A percentile compares a stretch with the other conserved stretches of the same genome.
These are phyloP conservation scores for Hypholoma sublateritium DNA, from an alignment of 768 basidiomycete species.

Conservation along the genomic window DNA sequence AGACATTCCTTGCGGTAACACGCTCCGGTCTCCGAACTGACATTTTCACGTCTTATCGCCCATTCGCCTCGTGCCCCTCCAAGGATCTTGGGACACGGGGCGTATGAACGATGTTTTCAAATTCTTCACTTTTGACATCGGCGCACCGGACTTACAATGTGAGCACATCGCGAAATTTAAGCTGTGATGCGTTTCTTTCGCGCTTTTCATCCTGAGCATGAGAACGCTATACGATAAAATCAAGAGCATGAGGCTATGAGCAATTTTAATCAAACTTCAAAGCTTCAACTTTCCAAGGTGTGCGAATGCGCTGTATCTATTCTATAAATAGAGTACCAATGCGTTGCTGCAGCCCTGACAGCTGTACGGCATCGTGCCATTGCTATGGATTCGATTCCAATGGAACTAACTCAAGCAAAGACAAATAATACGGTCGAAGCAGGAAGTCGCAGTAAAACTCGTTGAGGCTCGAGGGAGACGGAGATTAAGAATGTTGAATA, in stretches of 20 bases:
- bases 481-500: conserved; percentile 2
- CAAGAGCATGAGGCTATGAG: too few relatives aligned
- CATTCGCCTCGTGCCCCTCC: conserved; percentile 1
- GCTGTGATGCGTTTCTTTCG: too few relatives aligned
- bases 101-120: neutral
- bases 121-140: neutral
- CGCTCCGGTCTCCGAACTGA: conserved; percentile 1
- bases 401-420: neutral
- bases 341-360: neutral
- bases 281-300: neutral
- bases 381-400: conserved; percentile 6
- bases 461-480: conserved; percentile 2
- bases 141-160: neutral
- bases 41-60: conserved; percentile 4
- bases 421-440: neutral
- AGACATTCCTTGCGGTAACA: neutral
- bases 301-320: neutral
- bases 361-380: conserved; percentile 1
- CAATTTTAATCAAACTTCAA: too few relatives aligned
- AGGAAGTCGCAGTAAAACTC: neutral
- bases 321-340: neutral
- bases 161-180: neutral
- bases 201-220: too few relatives aligned
- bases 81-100: neutral
- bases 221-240: too few relatives aligned